These are phyloP conservation scores for Myxozyma vanderwaltii DNA, from an alignment of 805 yeast species.

Conservation along the genomic window DNA sequence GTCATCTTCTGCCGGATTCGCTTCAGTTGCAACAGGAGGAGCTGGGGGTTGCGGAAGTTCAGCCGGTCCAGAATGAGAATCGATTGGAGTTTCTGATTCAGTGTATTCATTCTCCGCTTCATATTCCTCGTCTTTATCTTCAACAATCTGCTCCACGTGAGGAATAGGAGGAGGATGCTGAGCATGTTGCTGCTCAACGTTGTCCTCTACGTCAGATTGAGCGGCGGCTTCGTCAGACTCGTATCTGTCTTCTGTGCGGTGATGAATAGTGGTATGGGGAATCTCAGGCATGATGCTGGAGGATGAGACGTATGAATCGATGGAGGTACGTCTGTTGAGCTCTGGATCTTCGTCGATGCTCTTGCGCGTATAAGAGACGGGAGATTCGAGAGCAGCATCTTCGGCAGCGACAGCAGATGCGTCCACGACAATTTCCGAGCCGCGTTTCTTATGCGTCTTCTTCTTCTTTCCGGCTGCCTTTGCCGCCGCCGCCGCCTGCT, in stretches of 20 bases:
- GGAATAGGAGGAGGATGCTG: slow-evolving; percentile 4
- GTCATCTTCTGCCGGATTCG: slow-evolving; percentile 39
- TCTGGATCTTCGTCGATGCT: slow-evolving; percentile 3
- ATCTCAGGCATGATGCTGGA: not conserved
- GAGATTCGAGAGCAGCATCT: not conserved
- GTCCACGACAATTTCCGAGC: not conserved
- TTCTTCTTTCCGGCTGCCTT: slow-evolving; percentile 16
- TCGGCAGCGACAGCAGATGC: slow-evolving; percentile 28
- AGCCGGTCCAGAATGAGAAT: slow-evolving; percentile 13
- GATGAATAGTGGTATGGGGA: not conserved
- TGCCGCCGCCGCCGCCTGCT: slow-evolving; percentile 51
- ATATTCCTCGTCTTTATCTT: slow-evolving; percentile 15
- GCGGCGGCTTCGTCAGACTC: slow-evolving; percentile 1
- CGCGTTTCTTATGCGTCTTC: slow-evolving; percentile 16
- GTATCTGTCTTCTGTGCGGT: not conserved
- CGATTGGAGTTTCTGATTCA: slow-evolving; percentile 21
- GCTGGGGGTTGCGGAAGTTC: slow-evolving; percentile 40
- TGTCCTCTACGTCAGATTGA: slow-evolving; percentile 19
- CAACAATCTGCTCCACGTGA: slow-evolving; percentile 4
- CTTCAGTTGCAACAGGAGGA: too few relatives aligned
- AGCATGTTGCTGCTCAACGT: slow-evolving; percentile 4
- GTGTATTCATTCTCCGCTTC: slow-evolving; percentile 12
- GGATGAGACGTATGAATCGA: slow-evolving; percentile 5
- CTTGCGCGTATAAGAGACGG: slow-evolving; percentile 1
- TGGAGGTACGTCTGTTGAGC: not conserved